These are phyloP conservation scores for Coemansia sp. DNA, from an alignment of 192 early-diverging fungal genomes.

Conservation along the genomic window DNA sequence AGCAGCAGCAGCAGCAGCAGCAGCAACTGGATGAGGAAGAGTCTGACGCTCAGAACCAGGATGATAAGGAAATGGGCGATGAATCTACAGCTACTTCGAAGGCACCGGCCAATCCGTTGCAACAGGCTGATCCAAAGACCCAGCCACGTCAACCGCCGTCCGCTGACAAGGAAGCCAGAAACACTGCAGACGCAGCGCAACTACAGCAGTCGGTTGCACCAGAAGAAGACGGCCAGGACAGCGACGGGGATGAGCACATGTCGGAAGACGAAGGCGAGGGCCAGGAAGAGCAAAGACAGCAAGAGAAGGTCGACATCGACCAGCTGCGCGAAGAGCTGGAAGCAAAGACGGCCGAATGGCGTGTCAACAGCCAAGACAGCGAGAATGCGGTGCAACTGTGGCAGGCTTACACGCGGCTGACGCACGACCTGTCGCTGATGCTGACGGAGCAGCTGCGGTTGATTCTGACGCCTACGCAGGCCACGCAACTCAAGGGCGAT, in stretches of 20 bases:
- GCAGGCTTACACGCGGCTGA: slow-evolving; percentile 85
- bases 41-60: slow-evolving; percentile 2
- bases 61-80: background rate
- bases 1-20: no score
- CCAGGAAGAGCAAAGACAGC: slow-evolving; percentile 16
- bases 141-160: slow-evolving; percentile 20
- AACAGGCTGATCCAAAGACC: slow-evolving; percentile 7
- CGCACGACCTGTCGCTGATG: slow-evolving; percentile 84
- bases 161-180: slow-evolving; percentile 7
- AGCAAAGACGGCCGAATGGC: slow-evolving; percentile 72
- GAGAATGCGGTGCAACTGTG: slow-evolving; percentile 68
- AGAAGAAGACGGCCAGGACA: slow-evolving; percentile 23
- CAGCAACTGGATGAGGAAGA: slow-evolving; percentile 34
- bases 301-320: slow-evolving; percentile 57
- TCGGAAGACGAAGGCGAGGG: slow-evolving; percentile 48
- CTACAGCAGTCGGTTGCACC: slow-evolving; percentile 42
- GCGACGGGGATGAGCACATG: slow-evolving; percentile 47
- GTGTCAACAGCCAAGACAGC: slow-evolving; percentile 57
- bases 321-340: slow-evolving; percentile 81
- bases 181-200: slow-evolving; percentile 27
- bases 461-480: slow-evolving; percentile 95
- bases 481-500: slow-evolving; percentile 95
- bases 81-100: background rate
- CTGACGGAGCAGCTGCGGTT: slow-evolving; percentile 94
- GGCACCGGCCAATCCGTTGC: background rate